A percentile compares a stretch with the other conserved stretches of the same genome.
Conservation (phyloP, 2,329 filamentous ascomycete species). For the Tolypocladium tundrense region DNA sequence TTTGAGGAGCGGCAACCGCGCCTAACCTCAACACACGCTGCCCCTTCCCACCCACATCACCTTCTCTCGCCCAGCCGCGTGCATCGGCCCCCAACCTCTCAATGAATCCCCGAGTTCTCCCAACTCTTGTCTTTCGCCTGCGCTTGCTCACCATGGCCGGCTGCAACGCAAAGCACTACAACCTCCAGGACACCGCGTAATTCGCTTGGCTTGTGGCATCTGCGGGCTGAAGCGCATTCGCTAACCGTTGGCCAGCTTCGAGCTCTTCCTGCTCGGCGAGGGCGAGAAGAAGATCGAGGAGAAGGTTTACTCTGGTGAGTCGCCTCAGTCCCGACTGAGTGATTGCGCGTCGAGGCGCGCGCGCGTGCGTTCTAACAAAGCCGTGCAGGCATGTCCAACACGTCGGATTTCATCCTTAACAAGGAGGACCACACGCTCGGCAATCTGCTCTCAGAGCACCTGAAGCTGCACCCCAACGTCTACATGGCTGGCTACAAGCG, state of each 20-base stretch:
- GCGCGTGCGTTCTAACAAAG: background rate
- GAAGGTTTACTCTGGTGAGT: constrained; percentile 78
- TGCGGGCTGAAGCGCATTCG: background rate
- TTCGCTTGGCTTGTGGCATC: constrained; percentile 5
- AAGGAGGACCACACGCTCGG: constrained; percentile 96
- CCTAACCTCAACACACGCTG: background rate
- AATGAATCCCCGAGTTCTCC: background rate
- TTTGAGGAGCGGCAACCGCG: background rate
- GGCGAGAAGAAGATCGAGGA: constrained; percentile 92
- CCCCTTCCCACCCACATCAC: background rate
- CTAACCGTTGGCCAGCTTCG: constrained; percentile 54
- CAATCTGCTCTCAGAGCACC: constrained; percentile 77
- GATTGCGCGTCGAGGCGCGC: background rate
- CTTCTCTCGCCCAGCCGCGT: background rate
- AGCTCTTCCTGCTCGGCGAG: constrained; percentile 78
- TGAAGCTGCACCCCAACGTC: constrained; percentile 76
- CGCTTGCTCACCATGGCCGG: constrained; percentile 17
- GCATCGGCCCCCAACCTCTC: background rate
- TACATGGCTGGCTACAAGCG: constrained; percentile 89
- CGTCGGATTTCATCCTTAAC: constrained; percentile 88
- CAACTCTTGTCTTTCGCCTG: background rate
- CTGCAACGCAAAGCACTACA: constrained; percentile 28
- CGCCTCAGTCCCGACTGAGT: background rate
- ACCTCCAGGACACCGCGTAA: constrained; percentile 25
- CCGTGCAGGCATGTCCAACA: constrained; percentile 69